Conservation (phyloP, 2,329 filamentous ascomycete species). For the Setomelanomma holmii region DNA sequence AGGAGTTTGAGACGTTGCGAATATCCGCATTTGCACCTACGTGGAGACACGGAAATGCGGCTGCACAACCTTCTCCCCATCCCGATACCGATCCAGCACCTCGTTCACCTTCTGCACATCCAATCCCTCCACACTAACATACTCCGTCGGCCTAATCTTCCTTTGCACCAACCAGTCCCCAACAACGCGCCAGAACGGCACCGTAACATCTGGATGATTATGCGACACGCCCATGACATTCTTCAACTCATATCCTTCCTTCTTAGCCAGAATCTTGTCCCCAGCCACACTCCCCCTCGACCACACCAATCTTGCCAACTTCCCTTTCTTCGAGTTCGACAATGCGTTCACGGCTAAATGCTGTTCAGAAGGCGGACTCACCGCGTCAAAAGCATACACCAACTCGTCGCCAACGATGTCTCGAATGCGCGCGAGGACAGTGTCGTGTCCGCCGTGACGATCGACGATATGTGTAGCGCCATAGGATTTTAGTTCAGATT, state of each 20-base stretch:
- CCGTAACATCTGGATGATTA: constrained; percentile 34
- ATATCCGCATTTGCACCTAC: no score
- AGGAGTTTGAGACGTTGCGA: not conserved
- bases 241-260: constrained; percentile 40
- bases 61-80: constrained; percentile 28
- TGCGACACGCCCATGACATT: constrained; percentile 35
- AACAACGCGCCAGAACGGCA: constrained; percentile 42
- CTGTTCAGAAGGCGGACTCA: constrained; percentile 35
- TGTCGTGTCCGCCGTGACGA: constrained; percentile 44
- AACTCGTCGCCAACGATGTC: constrained; percentile 50
- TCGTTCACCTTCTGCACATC: constrained; percentile 44
- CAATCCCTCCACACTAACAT: constrained; percentile 38
- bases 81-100: constrained; percentile 46
- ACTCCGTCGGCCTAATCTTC: constrained; percentile 39
- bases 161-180: constrained; percentile 39
- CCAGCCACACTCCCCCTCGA: constrained; percentile 33
- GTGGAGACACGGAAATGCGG: not conserved
- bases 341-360: constrained; percentile 44
- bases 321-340: constrained; percentile 47
- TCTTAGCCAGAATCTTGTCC: constrained; percentile 33
- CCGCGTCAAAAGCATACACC: constrained; percentile 48
- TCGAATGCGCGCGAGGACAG: constrained; percentile 42
- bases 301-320: constrained; percentile 37
- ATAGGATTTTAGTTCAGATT: constrained; percentile 38
- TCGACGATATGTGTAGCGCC: constrained; percentile 55